Base-by-base conservation (phyloP, 495 filamentous ascomycete species). In the Aspergillus cavernicola region DNA sequence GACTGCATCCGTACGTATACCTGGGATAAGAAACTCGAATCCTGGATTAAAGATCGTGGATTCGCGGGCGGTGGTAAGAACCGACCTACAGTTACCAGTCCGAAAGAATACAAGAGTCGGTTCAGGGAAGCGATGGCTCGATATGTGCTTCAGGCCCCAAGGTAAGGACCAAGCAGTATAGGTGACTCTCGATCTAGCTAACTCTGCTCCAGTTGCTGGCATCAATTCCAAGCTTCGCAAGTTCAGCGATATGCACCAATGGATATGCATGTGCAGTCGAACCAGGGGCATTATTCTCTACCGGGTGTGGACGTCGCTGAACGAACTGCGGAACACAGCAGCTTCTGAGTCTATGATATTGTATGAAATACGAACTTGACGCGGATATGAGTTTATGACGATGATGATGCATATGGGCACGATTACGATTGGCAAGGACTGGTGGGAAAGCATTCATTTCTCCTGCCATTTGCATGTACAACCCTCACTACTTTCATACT, bases 21-120 rank as follows among this genome's bases (percentile, higher is more conserved):
- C 11, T 99, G 95, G 93, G 93, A 99, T 71, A 99, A 99, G 76
- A 96, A 95, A 61, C 80, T 99, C 9, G 93, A 99, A 70, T 91
- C 85, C 23, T 99, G 93, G 93, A 96, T 97, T 73, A 99, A 99
- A 69, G 88, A 95, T 61, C 85, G 92, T 29, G 92, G 91, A 7
- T 89, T 92, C 61, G 87, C 85, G 16, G 88, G 87, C 4, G 87
- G 88, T 51, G 85, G 87, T 43, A 85, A 91, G 64, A 96, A 96
- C 60, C 78, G 87, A 47, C 93, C 93, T 9, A 99, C 93, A 0
- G 91, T 99, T 22, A 99, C 93, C 28, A 95, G 89, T 70, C 93
- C 93, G 8, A 95, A 89, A 71, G 95, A 99, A 70, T 97, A 99
- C 66, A 93, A 97, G 71, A 88, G 85, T 58, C 85, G 93, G 38